Conservation (phyloP, 2,329 filamentous ascomycete species). For the Graphiopsis chlorocephala region DNA sequence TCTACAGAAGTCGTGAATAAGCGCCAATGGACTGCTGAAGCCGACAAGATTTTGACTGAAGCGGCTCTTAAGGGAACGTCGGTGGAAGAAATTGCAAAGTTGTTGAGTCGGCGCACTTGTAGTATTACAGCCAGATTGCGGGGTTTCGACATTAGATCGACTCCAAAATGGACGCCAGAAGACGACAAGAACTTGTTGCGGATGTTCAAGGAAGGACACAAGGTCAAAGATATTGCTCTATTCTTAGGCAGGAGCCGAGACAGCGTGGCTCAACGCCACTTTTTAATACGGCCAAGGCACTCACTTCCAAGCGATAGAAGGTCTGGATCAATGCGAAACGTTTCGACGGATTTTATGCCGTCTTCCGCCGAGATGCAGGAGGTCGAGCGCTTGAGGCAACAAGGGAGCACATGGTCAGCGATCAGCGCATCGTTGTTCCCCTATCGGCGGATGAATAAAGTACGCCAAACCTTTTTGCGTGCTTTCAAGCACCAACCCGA, state of each 20-base stretch:
- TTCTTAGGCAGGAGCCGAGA: background rate
- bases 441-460: background rate
- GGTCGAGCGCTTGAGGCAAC: background rate
- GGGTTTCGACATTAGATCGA: background rate
- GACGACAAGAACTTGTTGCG: background rate
- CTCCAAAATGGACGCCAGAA: background rate
- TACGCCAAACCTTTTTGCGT: background rate
- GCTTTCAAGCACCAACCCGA: background rate
- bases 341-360: background rate
- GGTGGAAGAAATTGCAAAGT: background rate
- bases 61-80: background rate
- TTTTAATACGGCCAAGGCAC: background rate
- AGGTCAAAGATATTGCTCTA: background rate
- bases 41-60: background rate
- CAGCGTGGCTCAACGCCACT: background rate
- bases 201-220: background rate
- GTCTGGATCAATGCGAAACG: background rate
- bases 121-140: background rate
- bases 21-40: background rate
- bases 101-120: background rate
- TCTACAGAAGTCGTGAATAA: background rate
- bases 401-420: background rate
- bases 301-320: background rate
- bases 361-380: background rate
- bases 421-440: background rate